Percentiles rank a stretch among this genome's conserved stretches.
These are phyloP conservation scores for Globisporangium polare DNA, from an alignment of 352 stramenopile genomes.

Conservation along the genomic window DNA sequence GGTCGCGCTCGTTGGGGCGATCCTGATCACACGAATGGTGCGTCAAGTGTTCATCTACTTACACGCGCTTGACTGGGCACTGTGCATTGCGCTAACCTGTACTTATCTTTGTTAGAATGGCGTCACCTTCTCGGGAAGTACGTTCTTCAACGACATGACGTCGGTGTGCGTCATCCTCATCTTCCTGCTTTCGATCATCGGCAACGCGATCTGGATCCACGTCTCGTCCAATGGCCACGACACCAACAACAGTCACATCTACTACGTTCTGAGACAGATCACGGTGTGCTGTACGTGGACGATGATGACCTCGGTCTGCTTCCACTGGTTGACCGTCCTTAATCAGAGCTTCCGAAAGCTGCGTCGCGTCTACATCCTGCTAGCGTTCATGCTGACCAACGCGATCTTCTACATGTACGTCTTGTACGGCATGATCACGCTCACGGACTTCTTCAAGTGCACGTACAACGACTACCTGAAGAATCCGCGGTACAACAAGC, in stretches of 20 bases:
- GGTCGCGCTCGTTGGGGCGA: slow-evolving; percentile 62
- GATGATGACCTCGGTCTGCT: slow-evolving; percentile 85
- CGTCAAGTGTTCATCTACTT: not conserved
- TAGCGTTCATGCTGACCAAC: slow-evolving; percentile 63
- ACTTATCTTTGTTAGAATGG: slow-evolving; percentile 44
- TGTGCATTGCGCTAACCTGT: not conserved
- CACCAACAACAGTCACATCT: slow-evolving; percentile 56
- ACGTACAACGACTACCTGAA: slow-evolving; percentile 86
- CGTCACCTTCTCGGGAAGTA: slow-evolving; percentile 63
- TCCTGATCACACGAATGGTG: slow-evolving; percentile 84
- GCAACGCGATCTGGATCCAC: slow-evolving; percentile 80
- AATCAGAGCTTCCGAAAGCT: slow-evolving; percentile 61
- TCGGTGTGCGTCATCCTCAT: slow-evolving; percentile 72
- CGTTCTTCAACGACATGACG: slow-evolving; percentile 87
- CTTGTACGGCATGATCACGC: slow-evolving; percentile 66
- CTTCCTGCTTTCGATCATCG: slow-evolving; percentile 67
- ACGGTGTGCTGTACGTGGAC: slow-evolving; percentile 75
- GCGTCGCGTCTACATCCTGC: slow-evolving; percentile 46
- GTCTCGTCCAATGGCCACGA: slow-evolving; percentile 47
- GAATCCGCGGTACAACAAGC: slow-evolving; percentile 70
- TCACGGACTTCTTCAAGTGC: slow-evolving; percentile 82
- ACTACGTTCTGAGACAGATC: slow-evolving; percentile 69
- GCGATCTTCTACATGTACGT: slow-evolving; percentile 56
- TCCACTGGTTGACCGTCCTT: slow-evolving; percentile 79
- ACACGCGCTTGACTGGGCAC: not conserved